Evolutionary conservation across 192 early-diverging fungal species (phyloP).

Genomic region (Irineochytrium annulatum): DNA sequence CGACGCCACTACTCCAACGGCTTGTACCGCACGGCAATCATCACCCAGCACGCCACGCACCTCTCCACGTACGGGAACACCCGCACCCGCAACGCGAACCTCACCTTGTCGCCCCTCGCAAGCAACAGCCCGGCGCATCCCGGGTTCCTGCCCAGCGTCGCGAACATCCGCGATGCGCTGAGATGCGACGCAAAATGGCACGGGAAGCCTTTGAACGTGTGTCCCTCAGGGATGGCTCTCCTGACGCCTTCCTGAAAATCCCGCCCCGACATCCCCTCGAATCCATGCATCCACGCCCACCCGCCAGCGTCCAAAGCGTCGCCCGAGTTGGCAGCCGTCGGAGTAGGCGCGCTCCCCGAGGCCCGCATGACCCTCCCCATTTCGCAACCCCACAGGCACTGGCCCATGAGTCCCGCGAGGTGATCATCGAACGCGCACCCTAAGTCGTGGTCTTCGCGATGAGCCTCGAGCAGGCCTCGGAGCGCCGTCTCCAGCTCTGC

Average conservation of each 20-base stretch:
- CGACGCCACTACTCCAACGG: no score
- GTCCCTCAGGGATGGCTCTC: conserved; percentile 24
- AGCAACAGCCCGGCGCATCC: conserved; percentile 30
- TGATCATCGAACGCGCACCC: conserved; percentile 22
- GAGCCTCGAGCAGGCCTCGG: conserved; percentile 7
- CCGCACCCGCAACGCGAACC: conserved; percentile 30
- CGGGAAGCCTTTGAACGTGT: conserved; percentile 37
- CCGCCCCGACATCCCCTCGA: conserved; percentile 1
- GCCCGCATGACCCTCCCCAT: conserved; percentile 3
- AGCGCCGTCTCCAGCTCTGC: conserved; percentile 16
- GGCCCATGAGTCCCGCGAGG: conserved; percentile 11
- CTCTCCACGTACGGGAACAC: conserved; percentile 32
- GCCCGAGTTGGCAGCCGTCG: background rate
- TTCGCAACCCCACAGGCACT: conserved; percentile 27
- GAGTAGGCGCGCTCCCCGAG: no score
- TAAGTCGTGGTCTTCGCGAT: conserved; percentile 19
- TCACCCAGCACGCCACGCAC: conserved; percentile 39
- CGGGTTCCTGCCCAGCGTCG: conserved; percentile 15
- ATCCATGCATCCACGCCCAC: background rate
- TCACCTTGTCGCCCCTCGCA: conserved; percentile 36
- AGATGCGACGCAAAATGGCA: conserved; percentile 27
- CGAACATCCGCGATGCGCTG: conserved; percentile 27
- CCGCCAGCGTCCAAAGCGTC: background rate
- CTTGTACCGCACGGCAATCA: conserved; percentile 35
- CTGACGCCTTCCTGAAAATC: conserved; percentile 26